Evolutionary conservation across 1,139 yeast genomes (phyloP).

Genomic region (Lodderomyces jiufengensis): DNA sequence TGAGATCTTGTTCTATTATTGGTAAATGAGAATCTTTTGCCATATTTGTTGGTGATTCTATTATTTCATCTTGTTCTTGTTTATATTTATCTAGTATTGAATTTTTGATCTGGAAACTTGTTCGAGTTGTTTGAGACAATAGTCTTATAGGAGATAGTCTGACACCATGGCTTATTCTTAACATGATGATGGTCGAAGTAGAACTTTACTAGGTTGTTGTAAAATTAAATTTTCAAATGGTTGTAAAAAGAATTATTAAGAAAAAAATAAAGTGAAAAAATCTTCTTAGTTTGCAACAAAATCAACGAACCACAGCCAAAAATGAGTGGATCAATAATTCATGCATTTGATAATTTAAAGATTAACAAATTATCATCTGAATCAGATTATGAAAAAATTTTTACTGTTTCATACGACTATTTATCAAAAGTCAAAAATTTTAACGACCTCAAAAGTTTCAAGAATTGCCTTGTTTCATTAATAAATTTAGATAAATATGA

Average conservation of each 20-base stretch:
- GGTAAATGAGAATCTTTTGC: slow-evolving; percentile 52
- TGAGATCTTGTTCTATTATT: slow-evolving; percentile 38
- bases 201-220: too few species aligned
- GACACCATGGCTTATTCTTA: slow-evolving; percentile 1
- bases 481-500: slow-evolving; percentile 69
- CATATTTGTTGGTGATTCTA: slow-evolving; percentile 39
- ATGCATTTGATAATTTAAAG: slow-evolving; percentile 42
- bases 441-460: slow-evolving; percentile 51
- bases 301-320: too few species aligned
- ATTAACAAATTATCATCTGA: slow-evolving; percentile 24
- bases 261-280: slow-evolving; percentile 2
- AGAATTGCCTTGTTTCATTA: slow-evolving; percentile 62
- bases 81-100: slow-evolving; percentile 21
- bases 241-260: slow-evolving; percentile 1
- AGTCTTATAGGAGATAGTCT: slow-evolving; percentile 3
- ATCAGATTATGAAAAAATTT: slow-evolving; percentile 39
- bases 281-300: too few species aligned
- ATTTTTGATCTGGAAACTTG: slow-evolving; percentile 13
- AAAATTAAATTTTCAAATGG: background rate
- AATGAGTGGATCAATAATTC: slow-evolving; percentile 42
- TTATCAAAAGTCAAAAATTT: slow-evolving; percentile 38
- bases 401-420: slow-evolving; percentile 41
- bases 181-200: background rate
- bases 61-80: slow-evolving; percentile 13
- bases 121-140: slow-evolving; percentile 6